Evolutionary conservation across 768 basidiomycete species (phyloP).

Genomic region (Trametes punicea): DNA sequence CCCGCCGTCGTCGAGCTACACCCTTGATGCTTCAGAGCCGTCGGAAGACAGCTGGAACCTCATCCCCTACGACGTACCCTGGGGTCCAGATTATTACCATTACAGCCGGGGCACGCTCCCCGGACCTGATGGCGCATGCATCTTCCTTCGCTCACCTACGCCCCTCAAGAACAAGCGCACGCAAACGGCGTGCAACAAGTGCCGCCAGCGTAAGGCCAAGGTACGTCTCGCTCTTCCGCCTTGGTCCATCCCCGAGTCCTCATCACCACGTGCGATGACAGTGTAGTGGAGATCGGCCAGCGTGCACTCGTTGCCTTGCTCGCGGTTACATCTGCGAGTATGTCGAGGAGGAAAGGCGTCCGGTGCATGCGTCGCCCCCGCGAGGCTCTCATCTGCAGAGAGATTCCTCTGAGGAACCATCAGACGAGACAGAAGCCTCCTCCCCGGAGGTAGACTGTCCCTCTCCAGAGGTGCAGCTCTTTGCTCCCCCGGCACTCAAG

Average conservation of each 20-base stretch:
- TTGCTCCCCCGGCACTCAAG: constrained; percentile 4
- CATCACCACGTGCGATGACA: constrained; percentile 17
- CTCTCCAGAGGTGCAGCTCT: background rate
- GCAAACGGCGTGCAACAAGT: constrained; percentile 36
- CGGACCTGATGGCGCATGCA: constrained; percentile 36
- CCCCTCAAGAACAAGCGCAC: constrained; percentile 37
- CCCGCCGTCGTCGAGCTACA: background rate
- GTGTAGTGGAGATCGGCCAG: constrained; percentile 37
- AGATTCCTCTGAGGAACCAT: constrained; percentile 5
- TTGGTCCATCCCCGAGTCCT: no score
- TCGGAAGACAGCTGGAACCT: constrained; percentile 35
- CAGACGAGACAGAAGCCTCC: constrained; percentile 4
- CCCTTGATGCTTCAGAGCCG: constrained; percentile 1
- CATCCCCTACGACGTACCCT: constrained; percentile 38
- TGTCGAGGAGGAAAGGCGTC: constrained; percentile 23
- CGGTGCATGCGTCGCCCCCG: background rate
- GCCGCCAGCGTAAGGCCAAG: constrained; percentile 40
- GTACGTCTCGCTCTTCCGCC: constrained; percentile 21
- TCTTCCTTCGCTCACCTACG: constrained; percentile 39
- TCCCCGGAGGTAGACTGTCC: background rate
- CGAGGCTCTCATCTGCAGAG: background rate
- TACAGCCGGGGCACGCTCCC: constrained; percentile 35
- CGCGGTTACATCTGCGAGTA: constrained; percentile 36
- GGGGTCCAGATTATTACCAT: constrained; percentile 34
- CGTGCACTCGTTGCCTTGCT: constrained; percentile 34